Evolutionary conservation across 169 alveolate genomes (phyloP).

Genomic region (Perkinsus olseni): DNA sequence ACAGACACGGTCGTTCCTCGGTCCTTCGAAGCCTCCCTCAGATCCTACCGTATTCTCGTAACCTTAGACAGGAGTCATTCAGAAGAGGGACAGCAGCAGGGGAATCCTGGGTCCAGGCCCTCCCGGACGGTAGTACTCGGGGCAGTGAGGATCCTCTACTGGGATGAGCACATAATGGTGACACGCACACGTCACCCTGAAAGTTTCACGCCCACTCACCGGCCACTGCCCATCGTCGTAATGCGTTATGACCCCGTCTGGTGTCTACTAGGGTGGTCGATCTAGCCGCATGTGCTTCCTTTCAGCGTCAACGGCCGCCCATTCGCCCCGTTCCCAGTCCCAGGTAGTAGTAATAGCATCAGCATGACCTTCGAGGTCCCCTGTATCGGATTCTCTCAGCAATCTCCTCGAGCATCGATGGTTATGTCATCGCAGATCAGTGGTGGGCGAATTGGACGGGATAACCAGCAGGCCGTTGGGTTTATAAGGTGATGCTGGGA

Average conservation of each 20-base stretch:
- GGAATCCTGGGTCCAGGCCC: not conserved
- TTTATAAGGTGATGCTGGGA: not conserved
- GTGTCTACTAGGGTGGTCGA: too few relatives aligned
- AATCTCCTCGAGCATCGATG: not conserved
- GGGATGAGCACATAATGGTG: too few relatives aligned
- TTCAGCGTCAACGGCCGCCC: not conserved
- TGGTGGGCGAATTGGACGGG: not conserved
- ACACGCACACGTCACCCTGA: too few relatives aligned
- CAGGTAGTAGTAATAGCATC: not conserved
- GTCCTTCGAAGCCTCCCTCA: not conserved
- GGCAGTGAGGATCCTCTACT: too few relatives aligned
- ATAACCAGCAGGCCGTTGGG: not conserved
- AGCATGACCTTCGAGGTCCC: not conserved
- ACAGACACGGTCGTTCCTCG: too few relatives aligned
- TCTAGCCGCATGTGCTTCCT: not conserved
- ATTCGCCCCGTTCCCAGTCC: not conserved
- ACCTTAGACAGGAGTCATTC: not conserved
- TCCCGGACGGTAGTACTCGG: not conserved
- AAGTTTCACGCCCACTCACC: too few relatives aligned
- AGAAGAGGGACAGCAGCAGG: not conserved
- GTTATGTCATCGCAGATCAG: not conserved
- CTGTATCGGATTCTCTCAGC: not conserved
- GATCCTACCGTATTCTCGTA: not conserved
- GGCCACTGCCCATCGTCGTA: too few relatives aligned
- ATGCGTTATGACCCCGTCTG: too few relatives aligned